Conservation (phyloP, 805 yeast species). For the Nakazawaea molendinolei region DNA sequence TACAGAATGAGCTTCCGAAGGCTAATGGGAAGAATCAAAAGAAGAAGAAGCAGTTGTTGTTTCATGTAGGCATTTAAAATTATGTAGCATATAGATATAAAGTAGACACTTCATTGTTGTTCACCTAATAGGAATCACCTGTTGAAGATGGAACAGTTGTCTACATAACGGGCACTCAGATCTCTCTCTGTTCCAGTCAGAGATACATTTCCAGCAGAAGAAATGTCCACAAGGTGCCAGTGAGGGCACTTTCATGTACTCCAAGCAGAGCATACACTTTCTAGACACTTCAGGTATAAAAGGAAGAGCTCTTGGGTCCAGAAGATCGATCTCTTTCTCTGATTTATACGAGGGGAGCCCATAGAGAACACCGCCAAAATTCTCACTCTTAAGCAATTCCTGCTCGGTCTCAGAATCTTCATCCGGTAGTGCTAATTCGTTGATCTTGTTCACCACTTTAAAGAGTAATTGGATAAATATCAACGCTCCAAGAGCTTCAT, state of each 20-base stretch:
- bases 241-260: conserved; percentile 74
- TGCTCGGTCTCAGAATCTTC: conserved; percentile 10
- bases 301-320: conserved; percentile 50
- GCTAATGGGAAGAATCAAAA: conserved; percentile 29
- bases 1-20: conserved; percentile 18
- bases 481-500: conserved; percentile 66
- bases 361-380: not conserved
- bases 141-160: conserved; percentile 56
- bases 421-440: conserved; percentile 15
- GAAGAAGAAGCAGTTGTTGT: conserved; percentile 48
- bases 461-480: conserved; percentile 47
- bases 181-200: conserved; percentile 82
- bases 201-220: conserved; percentile 87
- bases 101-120: conserved; percentile 3
- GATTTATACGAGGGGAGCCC: too few relatives aligned
- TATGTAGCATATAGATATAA: not conserved
- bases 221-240: conserved; percentile 88
- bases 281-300: conserved; percentile 68
- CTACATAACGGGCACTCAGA: conserved; percentile 93
- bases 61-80: conserved; percentile 40
- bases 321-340: conserved; percentile 37
- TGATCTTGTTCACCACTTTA: conserved; percentile 31
- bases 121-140: conserved; percentile 53
- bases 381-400: conserved; percentile 4
- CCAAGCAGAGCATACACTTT: conserved; percentile 78